phyloP scores from a whole-genome alignment of 108 stramenopile species.

The Stephanodiscus minutulus region DNA sequence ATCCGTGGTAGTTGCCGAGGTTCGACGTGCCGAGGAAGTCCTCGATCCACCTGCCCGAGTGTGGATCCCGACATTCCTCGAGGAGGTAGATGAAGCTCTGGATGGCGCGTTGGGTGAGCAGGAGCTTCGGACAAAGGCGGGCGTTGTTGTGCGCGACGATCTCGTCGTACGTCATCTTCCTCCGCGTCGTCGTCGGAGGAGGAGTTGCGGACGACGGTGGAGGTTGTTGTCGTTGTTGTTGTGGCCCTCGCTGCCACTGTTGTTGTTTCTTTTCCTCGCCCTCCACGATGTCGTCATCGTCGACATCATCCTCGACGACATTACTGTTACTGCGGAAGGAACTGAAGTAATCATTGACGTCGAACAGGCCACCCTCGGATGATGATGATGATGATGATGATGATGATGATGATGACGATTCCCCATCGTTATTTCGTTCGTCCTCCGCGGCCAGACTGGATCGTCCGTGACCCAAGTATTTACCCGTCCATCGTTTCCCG shows the following conservation, averaged over 20 bases:
- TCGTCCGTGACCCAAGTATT: constrained; percentile 22
- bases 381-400: background rate
- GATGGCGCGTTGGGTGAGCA: constrained; percentile 79
- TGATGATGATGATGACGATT: background rate
- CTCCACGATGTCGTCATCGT: background rate
- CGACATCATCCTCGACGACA: background rate
- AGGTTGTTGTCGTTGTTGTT: background rate
- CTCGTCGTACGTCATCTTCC: constrained; percentile 15
- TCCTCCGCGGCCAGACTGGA: background rate
- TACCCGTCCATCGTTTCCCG: background rate
- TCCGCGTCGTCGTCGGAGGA: background rate
- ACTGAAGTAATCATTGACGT: constrained; percentile 26
- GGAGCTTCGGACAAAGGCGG: constrained; percentile 40
- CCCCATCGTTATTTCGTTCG: background rate
- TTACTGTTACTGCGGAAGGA: constrained; percentile 16
- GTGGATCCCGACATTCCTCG: constrained; percentile 73
- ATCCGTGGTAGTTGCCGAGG: constrained; percentile 75
- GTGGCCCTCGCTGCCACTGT: background rate
- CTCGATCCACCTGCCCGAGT: constrained; percentile 63
- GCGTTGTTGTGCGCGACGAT: constrained; percentile 40
- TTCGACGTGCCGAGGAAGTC: constrained; percentile 46
- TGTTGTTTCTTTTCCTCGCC: background rate
- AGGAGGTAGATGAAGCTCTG: constrained; percentile 81
- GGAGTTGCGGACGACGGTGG: too few species aligned
- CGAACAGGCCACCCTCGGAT: constrained; percentile 15